Base-by-base conservation (phyloP, 2,329 filamentous ascomycete genomes). In the Exophiala lecanii-corni region DNA sequence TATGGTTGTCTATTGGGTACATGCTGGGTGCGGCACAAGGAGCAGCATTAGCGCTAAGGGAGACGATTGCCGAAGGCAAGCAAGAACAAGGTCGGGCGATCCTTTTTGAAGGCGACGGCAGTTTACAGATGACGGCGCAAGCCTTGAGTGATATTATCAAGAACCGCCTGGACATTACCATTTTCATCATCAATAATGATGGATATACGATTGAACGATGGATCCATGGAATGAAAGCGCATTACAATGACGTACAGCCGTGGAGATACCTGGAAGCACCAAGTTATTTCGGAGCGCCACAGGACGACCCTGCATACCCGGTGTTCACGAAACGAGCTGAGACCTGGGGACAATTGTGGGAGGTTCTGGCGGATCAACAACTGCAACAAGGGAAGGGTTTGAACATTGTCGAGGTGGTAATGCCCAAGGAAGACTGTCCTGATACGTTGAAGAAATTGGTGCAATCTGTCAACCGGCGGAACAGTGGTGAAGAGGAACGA, bases 111-210 rank as follows among this genome's bases (percentile, higher is more conserved):
- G 79, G 79, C 4, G 79, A 82, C 39, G 81, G 80, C 3, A 80
- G 77, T 49, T 72, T 84, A 45, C 75, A 82, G 50, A 75, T 84
- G 64, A 84, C 80, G 0, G 78, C 73, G 0, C 81, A 85, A 57
- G 80, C 83, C 50, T 64, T 86, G 3, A 74, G 75, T 9, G 81
- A 78, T 2, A 82, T 84, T 54, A 76, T 84, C 52, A 66, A 66
- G 12, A 66, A 74, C 41, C 65, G 69, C 3, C 64, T 78, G 16
- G 65, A 74, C 26, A 67, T 74, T 3, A 63, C 69, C 5, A 59
- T 67, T 10, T 69, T 81, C 46, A 55, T 80, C 6, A 70, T 80
- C 52, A 79, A 79, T 54, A 81, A 80, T 42, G 67, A 74, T 19
- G 76, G 76, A 0, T 80, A 80, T 51, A 77, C 76, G 0, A 76